Percentiles rank a stretch among this genome's conserved stretches.
phyloP scores from a whole-genome alignment of 768 basidiomycete species.

The Leucosporidium yakuticum region DNA sequence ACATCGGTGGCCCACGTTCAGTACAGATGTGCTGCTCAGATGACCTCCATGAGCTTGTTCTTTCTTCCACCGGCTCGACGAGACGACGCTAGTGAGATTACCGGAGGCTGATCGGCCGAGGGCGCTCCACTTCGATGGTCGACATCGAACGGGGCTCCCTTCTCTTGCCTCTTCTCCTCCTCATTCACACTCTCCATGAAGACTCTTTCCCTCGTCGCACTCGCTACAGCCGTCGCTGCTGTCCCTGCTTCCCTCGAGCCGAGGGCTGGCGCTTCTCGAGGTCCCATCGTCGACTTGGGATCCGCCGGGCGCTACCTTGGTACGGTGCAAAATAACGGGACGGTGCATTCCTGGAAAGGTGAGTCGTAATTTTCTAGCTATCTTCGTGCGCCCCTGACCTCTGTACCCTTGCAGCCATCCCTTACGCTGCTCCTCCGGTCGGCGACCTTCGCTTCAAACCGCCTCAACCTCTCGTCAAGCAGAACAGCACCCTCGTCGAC shows the following conservation, averaged over 20 bases:
- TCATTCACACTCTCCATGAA: background rate
- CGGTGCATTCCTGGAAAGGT: slow-evolving; percentile 19
- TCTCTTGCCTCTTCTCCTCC: background rate
- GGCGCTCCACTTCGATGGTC: too few species aligned
- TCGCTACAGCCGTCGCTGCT: background rate
- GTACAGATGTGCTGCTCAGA: too few species aligned
- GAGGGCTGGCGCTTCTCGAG: background rate
- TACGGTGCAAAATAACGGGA: slow-evolving; percentile 23
- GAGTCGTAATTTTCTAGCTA: background rate
- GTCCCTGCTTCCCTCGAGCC: background rate
- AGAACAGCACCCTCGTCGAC: slow-evolving; percentile 9
- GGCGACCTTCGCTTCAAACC: slow-evolving; percentile 27
- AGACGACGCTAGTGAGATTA: too few species aligned
- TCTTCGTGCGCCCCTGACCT: too few species aligned
- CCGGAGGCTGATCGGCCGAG: too few species aligned
- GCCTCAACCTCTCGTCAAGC: slow-evolving; percentile 9
- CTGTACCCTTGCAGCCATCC: background rate
- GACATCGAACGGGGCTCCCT: background rate
- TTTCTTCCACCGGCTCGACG: too few species aligned
- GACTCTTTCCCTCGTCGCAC: background rate
- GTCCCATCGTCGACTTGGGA: slow-evolving; percentile 19
- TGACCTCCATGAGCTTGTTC: too few species aligned
- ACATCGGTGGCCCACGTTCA: too few species aligned
- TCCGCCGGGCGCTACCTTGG: slow-evolving; percentile 12
- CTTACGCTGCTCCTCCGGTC: slow-evolving; percentile 26